Evolutionary conservation across 2,329 filamentous ascomycete genomes (phyloP).

Genomic region (Chaetomiaceae sp.): DNA sequence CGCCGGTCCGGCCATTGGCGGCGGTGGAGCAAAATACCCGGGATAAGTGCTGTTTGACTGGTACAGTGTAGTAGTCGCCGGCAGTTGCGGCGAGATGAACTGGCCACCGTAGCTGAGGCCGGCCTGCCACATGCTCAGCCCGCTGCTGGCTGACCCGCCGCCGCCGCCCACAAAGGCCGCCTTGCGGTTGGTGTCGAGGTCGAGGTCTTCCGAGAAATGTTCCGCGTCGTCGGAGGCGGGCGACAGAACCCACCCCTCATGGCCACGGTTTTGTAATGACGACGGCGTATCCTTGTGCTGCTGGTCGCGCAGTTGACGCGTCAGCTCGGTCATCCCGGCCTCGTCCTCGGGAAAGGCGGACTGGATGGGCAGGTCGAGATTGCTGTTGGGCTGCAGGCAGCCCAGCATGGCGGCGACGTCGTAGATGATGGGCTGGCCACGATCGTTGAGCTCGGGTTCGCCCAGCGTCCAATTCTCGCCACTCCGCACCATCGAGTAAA

Average conservation of each 20-base stretch:
- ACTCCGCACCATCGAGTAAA: constrained; percentile 57
- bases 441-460: constrained; percentile 58
- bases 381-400: constrained; percentile 56
- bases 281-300: constrained; percentile 33
- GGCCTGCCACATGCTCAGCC: constrained; percentile 47
- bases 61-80: constrained; percentile 27
- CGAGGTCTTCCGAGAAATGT: constrained; percentile 50
- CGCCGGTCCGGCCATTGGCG: no score
- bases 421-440: constrained; percentile 58
- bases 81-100: constrained; percentile 21
- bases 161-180: constrained; percentile 41
- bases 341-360: constrained; percentile 57
- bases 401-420: constrained; percentile 59
- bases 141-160: no score
- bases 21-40: no score
- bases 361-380: constrained; percentile 52
- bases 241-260: no score
- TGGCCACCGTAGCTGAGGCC: constrained; percentile 45
- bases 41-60: no score
- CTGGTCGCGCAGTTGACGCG: constrained; percentile 47
- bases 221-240: constrained; percentile 43
- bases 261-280: no score
- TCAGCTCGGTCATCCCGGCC: constrained; percentile 50
- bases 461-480: constrained; percentile 54
- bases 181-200: constrained; percentile 50